A percentile compares a stretch with the other conserved stretches of the same genome.
phyloP scores from a whole-genome alignment of 805 yeast genomes.

The Metschnikowia aberdeeniae region DNA sequence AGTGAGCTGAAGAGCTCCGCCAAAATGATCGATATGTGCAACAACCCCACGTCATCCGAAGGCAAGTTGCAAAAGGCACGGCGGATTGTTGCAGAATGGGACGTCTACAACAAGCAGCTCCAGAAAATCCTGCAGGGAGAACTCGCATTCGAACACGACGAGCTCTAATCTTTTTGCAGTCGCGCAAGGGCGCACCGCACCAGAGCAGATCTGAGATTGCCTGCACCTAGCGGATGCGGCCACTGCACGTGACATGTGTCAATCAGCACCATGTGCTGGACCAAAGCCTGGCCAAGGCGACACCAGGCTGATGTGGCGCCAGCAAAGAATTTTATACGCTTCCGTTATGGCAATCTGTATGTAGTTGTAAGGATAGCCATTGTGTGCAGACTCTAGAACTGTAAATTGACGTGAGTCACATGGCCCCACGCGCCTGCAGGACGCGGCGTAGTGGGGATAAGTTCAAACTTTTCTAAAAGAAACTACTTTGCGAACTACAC shows the following conservation, averaged over 20 bases:
- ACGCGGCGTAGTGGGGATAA: neutral
- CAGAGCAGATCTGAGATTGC: constrained; percentile 1
- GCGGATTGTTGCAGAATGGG: constrained; percentile 79
- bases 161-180: constrained; percentile 7
- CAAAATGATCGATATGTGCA: constrained; percentile 78
- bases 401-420: constrained; percentile 3
- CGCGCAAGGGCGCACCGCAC: neutral
- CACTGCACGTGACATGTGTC: constrained; percentile 12
- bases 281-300: neutral
- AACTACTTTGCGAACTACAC: neutral
- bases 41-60: constrained; percentile 79
- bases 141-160: constrained; percentile 13
- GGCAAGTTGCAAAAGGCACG: constrained; percentile 72
- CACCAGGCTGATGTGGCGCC: too few relatives aligned
- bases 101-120: constrained; percentile 55
- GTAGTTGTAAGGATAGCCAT: too few relatives aligned
- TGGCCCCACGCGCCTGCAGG: constrained; percentile 3
- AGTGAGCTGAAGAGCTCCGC: constrained; percentile 59
- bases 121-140: constrained; percentile 5
- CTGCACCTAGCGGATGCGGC: constrained; percentile 8
- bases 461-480: neutral
- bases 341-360: too few relatives aligned
- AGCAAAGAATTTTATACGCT: too few relatives aligned
- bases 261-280: neutral
- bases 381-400: neutral